Evolutionary conservation across 2,329 filamentous ascomycete species (phyloP).

Genomic region (Fusarium sp.): DNA sequence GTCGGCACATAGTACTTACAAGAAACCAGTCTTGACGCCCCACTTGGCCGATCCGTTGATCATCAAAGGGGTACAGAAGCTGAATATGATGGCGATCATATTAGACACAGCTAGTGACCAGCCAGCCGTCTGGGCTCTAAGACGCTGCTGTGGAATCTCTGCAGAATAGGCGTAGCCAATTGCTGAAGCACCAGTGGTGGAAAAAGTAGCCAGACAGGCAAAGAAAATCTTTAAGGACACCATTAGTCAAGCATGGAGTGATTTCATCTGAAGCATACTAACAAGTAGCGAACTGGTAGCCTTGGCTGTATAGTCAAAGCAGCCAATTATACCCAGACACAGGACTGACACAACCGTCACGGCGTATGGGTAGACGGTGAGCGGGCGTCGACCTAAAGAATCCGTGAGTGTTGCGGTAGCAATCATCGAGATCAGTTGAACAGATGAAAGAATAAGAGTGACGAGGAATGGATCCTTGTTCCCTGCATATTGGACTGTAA

Average conservation of each 20-base stretch:
- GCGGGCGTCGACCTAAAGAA: background rate
- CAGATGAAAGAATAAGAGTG: background rate
- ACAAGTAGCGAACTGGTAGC: background rate
- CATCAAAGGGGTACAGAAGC: background rate
- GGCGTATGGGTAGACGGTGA: background rate
- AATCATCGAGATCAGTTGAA: background rate
- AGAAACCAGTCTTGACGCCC: background rate
- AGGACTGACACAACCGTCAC: background rate
- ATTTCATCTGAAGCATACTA: background rate
- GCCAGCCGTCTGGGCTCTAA: background rate
- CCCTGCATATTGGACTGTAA: background rate
- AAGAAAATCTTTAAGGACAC: background rate
- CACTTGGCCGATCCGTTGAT: background rate
- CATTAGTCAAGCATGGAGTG: background rate
- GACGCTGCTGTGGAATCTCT: background rate
- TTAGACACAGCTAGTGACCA: background rate
- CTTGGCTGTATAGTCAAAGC: background rate
- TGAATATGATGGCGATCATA: background rate
- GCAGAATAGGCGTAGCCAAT: background rate
- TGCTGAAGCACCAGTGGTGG: background rate
- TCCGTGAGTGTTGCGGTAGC: background rate
- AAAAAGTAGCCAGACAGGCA: background rate
- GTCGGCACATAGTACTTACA: background rate
- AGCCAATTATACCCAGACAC: background rate
- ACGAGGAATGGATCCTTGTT: background rate